phyloP scores from a whole-genome alignment of 139 green algal genomes.

The Desmodesmus armatus region DNA sequence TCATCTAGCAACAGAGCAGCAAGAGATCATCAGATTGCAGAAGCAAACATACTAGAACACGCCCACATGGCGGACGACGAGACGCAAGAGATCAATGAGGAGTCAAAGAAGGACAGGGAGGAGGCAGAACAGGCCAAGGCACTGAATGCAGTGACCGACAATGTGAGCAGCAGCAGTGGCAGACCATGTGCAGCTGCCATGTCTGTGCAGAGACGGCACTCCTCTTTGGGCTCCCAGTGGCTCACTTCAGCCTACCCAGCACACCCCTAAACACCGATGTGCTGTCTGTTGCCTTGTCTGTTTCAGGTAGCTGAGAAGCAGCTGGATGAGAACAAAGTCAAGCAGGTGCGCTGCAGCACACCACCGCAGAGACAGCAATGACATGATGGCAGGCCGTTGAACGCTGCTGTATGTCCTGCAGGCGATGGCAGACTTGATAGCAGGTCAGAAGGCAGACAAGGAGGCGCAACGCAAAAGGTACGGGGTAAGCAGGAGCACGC shows the following conservation, averaged over 20 bases:
- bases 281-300: not conserved
- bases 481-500: not conserved
- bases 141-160: conserved; percentile 48
- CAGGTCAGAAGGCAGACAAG: conserved; percentile 66
- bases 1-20: not conserved
- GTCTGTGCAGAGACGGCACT: no score
- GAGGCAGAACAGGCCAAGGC: conserved; percentile 45
- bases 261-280: not conserved
- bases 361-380: not conserved
- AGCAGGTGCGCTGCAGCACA: conserved; percentile 47
- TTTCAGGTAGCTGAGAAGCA: conserved; percentile 58
- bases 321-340: conserved; percentile 62
- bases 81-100: conserved; percentile 1
- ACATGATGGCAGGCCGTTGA: no score
- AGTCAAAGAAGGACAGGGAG: conserved; percentile 36
- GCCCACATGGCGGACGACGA: conserved; percentile 49
- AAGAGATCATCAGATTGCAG: not conserved
- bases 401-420: conserved; percentile 22
- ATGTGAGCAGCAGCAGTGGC: conserved; percentile 30
- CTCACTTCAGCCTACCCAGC: no score
- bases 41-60: no score
- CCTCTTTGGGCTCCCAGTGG: not conserved
- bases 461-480: conserved; percentile 67
- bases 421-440: conserved; percentile 76
- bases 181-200: not conserved